Base-by-base conservation (phyloP, 1,284 basidiomycete genomes). In the Papiliotrema flavescens region DNA sequence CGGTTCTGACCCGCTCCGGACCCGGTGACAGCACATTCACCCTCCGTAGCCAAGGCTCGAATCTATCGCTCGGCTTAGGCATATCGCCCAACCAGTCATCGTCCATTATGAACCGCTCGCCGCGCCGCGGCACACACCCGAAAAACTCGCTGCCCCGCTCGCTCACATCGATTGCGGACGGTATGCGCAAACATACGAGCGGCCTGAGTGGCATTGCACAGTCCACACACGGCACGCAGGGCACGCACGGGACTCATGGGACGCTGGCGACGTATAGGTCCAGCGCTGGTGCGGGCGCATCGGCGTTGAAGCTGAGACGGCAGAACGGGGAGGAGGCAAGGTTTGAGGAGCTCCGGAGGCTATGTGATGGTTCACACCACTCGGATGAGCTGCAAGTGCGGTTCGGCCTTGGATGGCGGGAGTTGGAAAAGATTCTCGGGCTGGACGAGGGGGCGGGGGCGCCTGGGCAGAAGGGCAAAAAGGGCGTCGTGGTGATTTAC, bases 351-450 rank as follows among this genome's bases (percentile, higher is more conserved):
- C 67, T 96, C 37, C 67, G 84, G 22, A 64, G 79, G 4, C 74
- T 89, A 54, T 79, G 96, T 13, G 87, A 96, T 66, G 93, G 92
- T 3, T 86, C 87, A 55, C 91, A 92, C 75, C 88, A 93, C 73
- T 87, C 90, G 1, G 94, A 97, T 73, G 92, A 96, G 74, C 78
- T 97, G 46, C 89, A 88, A 57, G 87, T 89, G 19, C 80, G 71
- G 48, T 92, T 92, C 65, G 85, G 89, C 61, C 84, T 87, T 52
- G 86, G 88, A 5, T 95, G 92, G 92, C 84, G 85, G 4, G 78
- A 87, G 57, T 78, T 97, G 51, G 85, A 90, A 67, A 81, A 82
- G 59, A 89, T 89, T 82, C 76, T 97, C 45, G 78, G 71, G 1
- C 40, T 73, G 20, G 70, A 71, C 7, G 70, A 65, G 43, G 46